Evolutionary conservation across 2,329 filamentous ascomycete genomes (phyloP), one percentile per base, ranked within the genome.

Genomic region (Monosporascus sp.): DNA sequence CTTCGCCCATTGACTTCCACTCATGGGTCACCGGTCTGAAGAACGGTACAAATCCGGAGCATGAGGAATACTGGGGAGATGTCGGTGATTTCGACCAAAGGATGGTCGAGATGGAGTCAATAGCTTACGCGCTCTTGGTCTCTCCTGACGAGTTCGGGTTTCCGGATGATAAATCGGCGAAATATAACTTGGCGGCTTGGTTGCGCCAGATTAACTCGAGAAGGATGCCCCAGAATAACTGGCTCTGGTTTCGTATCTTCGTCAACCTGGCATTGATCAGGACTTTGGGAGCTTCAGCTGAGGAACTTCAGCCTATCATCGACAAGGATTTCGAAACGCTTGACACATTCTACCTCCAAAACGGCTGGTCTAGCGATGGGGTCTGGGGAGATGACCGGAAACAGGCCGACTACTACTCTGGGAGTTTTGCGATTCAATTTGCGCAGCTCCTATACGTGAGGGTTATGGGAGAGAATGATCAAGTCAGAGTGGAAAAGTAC

Each of bases 81-180:
- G 69, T 80, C 2, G 63, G 67, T 0, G 60, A 76, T 5, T 68
- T 68, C 20, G 77, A 81, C 48, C 78, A 81, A 57, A 63, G 76
- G 2, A 81, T 81, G 78, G 78, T 81, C 0, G 78, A 81, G 56
- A 72, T 76, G 41, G 78, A 81, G 58, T 75, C 76, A 25, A 69
- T 81, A 3, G 71, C 75, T 0, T 78, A 75, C 58, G 75, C 76
- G 0, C 63, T 81, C 1, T 65, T 81, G 0, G 62, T 67, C 3
- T 72, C 75, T 0, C 76, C 77, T 1, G 59, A 67, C 3, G 59
- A 65, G 2, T 72, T 76, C 55, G 65, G 65, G 6, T 56, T 64
- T 9, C 57, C 60, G 0, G 58, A 75, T 6, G 63, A 52, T 1
- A 50, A 60, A 0, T n/a, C 51, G 3, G 62, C 65, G 3, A 72